Evolutionary conservation across 163 green algal species (phyloP).

Genomic region (Prototheca stagnorum): DNA sequence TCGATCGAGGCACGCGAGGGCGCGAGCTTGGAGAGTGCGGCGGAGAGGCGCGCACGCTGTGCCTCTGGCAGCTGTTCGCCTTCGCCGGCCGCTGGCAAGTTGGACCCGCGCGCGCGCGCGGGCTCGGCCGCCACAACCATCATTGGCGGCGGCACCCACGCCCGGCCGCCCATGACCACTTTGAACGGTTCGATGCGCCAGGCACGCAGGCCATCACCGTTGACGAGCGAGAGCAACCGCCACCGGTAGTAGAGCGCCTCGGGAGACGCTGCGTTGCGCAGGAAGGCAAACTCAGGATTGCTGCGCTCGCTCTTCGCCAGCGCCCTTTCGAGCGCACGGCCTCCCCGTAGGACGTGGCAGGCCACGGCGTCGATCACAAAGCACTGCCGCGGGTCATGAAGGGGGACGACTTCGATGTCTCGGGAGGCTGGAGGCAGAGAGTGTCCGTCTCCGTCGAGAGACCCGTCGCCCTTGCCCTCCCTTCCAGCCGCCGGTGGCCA

Average conservation of each 20-base stretch:
- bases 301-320: constrained; percentile 56
- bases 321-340: constrained; percentile 71
- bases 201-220: constrained; percentile 23
- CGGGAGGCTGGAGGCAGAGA: too few relatives aligned
- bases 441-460: too few relatives aligned
- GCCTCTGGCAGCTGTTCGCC: constrained; percentile 41
- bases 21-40: constrained; percentile 63
- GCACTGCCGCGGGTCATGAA: constrained; percentile 42
- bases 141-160: constrained; percentile 70
- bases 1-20: constrained; percentile 52
- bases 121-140: constrained; percentile 22
- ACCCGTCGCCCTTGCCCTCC: too few relatives aligned
- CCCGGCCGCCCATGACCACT: constrained; percentile 63
- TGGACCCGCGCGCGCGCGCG: background rate
- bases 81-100: constrained; percentile 8
- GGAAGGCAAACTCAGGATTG: constrained; percentile 75
- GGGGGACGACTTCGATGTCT: constrained; percentile 58
- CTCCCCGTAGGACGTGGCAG: constrained; percentile 68
- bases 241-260: constrained; percentile 89
- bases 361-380: constrained; percentile 83
- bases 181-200: constrained; percentile 85
- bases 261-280: constrained; percentile 61
- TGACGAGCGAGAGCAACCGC: constrained; percentile 49
- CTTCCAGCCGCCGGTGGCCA: too few relatives aligned
- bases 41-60: constrained; percentile 55